Evolutionary conservation across 176 grass and related monocot species (phyloP).

Genomic region (Aegilops tauschii): DNA sequence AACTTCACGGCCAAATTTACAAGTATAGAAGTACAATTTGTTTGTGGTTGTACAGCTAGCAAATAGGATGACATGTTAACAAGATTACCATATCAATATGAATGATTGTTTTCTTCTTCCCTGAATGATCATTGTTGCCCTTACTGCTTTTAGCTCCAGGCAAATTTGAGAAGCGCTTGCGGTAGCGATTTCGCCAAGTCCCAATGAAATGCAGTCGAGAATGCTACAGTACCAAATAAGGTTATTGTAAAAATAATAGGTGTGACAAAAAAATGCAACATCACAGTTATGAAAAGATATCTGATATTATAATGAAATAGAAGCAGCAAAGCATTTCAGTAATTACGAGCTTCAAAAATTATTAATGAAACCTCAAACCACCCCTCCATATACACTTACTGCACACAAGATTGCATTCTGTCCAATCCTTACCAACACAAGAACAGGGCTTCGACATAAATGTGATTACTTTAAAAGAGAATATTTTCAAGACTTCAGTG

Average conservation of each 20-base stretch:
- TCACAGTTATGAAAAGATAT: background rate
- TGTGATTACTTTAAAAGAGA: background rate
- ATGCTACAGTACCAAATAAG: conserved; percentile 46
- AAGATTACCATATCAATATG: conserved; percentile 92
- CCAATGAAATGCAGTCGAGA: conserved; percentile 98
- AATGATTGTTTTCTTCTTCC: conserved; percentile 59
- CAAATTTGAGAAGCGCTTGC: conserved; percentile 68
- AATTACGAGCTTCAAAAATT: conserved; percentile 10
- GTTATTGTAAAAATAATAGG: background rate
- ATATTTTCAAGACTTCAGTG: background rate
- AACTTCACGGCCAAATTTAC: conserved; percentile 10
- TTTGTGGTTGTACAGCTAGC: background rate
- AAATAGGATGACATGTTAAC: conserved; percentile 13
- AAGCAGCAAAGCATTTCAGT: conserved; percentile 19
- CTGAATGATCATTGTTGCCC: conserved; percentile 29
- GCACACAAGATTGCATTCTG: background rate
- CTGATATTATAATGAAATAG: background rate
- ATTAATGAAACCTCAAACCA: background rate
- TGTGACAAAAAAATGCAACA: conserved; percentile 13
- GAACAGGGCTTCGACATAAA: background rate
- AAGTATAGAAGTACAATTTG: background rate
- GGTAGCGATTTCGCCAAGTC: conserved; percentile 93
- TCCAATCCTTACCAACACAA: conserved; percentile 1
- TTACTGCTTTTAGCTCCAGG: conserved; percentile 47
- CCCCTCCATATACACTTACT: background rate